Percentiles rank a stretch among this genome's conserved stretches.
Evolutionary conservation across 176 grass and related monocot species (phyloP).

Genomic region (Secale cereale): DNA sequence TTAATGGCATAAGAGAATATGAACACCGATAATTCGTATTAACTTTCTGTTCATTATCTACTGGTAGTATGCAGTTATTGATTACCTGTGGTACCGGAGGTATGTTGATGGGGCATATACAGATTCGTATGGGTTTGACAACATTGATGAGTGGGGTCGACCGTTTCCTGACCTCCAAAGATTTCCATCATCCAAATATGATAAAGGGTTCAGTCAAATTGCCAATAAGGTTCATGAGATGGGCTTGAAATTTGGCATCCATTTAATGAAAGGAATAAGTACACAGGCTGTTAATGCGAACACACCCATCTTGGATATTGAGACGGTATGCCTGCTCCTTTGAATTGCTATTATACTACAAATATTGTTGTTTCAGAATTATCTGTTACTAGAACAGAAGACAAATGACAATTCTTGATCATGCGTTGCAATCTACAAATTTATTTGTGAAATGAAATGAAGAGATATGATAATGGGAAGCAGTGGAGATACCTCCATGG

Average conservation of each 20-base stretch:
- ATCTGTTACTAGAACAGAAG: not conserved
- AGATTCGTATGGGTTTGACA: conserved; percentile 77
- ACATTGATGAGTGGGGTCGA: conserved; percentile 77
- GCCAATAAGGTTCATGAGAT: conserved; percentile 67
- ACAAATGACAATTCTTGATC: not conserved
- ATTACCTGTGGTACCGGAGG: conserved; percentile 87
- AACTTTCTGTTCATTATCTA: conserved; percentile 5
- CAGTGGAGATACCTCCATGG: not conserved
- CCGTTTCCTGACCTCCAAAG: conserved; percentile 78
- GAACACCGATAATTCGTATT: not conserved
- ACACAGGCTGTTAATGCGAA: conserved; percentile 52
- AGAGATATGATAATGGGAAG: not conserved
- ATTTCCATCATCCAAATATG: conserved; percentile 68
- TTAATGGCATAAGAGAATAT: not conserved
- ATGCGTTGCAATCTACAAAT: not conserved
- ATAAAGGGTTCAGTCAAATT: conserved; percentile 61
- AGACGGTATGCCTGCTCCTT: conserved; percentile 49
- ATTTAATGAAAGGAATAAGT: conserved; percentile 94
- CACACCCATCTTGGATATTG: conserved; percentile 65
- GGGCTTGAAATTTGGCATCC: conserved; percentile 92
- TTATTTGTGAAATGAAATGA: not conserved
- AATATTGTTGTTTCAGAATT: not conserved
- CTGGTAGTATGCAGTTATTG: conserved; percentile 73
- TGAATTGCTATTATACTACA: not conserved
- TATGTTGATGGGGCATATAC: conserved; percentile 53